These are phyloP conservation scores for Fusarium sarcochroum DNA, from an alignment of 2,329 filamentous ascomycete species.

Conservation along the genomic window DNA sequence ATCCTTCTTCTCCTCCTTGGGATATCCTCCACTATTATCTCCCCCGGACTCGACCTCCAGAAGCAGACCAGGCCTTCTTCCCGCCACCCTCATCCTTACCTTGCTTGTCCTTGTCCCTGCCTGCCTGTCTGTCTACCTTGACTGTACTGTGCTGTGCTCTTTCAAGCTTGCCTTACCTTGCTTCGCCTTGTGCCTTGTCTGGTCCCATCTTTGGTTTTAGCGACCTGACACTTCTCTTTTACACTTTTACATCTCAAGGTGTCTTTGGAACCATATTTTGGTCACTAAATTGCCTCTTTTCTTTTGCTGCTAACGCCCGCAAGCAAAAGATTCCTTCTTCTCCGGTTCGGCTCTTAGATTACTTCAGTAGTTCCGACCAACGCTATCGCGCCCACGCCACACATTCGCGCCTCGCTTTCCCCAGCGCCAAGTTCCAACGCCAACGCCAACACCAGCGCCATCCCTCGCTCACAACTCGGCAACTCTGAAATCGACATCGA, in stretches of 20 bases:
- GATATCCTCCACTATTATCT: slow-evolving; percentile 35
- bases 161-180: slow-evolving; percentile 1
- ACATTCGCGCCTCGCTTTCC: slow-evolving; percentile 42
- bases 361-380: slow-evolving; percentile 39
- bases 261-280: neutral
- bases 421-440: slow-evolving; percentile 28
- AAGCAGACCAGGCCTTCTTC: slow-evolving; percentile 36
- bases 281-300: slow-evolving; percentile 5
- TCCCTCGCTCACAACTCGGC: slow-evolving; percentile 34
- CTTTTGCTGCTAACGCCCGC: slow-evolving; percentile 5
- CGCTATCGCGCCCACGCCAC: slow-evolving; percentile 48
- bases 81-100: slow-evolving; percentile 38
- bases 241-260: slow-evolving; percentile 10
- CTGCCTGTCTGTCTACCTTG: slow-evolving; percentile 9
- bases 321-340: slow-evolving; percentile 9
- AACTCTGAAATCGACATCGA: slow-evolving; percentile 34
- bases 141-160: neutral
- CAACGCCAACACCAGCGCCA: slow-evolving; percentile 18
- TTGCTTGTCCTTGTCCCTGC: slow-evolving; percentile 11
- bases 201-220: neutral
- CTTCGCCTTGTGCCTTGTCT: slow-evolving; percentile 9
- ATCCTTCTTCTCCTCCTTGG: slow-evolving; percentile 17
- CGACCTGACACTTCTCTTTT: slow-evolving; percentile 18
- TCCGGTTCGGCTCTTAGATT: slow-evolving; percentile 30
- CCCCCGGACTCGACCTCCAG: slow-evolving; percentile 38